phyloP scores from a whole-genome alignment of 2,329 filamentous ascomycete genomes.

The Taxawa tesnikishii region DNA sequence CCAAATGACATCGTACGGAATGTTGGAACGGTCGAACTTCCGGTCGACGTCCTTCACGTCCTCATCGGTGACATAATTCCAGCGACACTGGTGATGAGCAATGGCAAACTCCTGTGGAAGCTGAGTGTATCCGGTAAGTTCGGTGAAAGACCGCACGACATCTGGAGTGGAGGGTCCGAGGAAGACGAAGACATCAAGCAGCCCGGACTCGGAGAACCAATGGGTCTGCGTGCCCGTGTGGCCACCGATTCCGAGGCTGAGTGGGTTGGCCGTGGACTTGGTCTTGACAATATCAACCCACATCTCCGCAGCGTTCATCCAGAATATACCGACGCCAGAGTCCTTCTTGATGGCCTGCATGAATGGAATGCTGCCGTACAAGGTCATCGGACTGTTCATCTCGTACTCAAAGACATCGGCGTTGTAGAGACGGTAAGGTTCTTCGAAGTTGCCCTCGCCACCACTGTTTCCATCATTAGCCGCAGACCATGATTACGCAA shows the following conservation, averaged over 20 bases:
- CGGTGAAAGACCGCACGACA: constrained; percentile 68
- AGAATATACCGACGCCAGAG: constrained; percentile 91
- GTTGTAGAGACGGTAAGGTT: constrained; percentile 94
- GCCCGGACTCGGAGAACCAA: constrained; percentile 88
- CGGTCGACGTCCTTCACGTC: constrained; percentile 94
- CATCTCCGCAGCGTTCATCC: constrained; percentile 93
- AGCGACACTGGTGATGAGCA: constrained; percentile 93
- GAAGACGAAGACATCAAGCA: constrained; percentile 89
- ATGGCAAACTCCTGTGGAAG: constrained; percentile 88
- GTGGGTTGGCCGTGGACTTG: constrained; percentile 60
- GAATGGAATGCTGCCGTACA: constrained; percentile 94
- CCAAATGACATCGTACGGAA: constrained; percentile 98
- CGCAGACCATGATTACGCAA: neutral
- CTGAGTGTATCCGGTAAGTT: constrained; percentile 82
- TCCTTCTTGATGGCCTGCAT: constrained; percentile 95
- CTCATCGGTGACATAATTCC: constrained; percentile 97
- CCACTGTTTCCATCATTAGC: constrained; percentile 37
- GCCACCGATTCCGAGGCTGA: constrained; percentile 56
- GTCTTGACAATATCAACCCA: constrained; percentile 91
- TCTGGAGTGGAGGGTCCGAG: constrained; percentile 78
- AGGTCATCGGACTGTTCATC: constrained; percentile 92
- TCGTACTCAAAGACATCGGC: constrained; percentile 97
- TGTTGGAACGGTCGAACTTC: constrained; percentile 89
- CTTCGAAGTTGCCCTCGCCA: constrained; percentile 68
- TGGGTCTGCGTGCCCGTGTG: constrained; percentile 78